Evolutionary conservation across 176 grass and related monocot species (phyloP).

Genomic region (Aegilops longissima): DNA sequence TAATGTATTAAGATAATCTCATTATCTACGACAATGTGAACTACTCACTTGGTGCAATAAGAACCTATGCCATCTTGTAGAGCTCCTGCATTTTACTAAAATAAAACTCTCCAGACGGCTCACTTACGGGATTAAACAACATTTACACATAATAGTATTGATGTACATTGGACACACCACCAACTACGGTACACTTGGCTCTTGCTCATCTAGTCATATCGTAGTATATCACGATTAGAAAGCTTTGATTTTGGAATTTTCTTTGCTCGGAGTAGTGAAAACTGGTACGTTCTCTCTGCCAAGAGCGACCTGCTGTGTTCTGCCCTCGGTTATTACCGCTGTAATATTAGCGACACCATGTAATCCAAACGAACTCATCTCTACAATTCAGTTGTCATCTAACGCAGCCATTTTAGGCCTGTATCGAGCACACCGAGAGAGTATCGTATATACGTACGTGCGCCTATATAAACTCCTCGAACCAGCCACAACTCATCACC

Average conservation of each 20-base stretch:
- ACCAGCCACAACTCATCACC: not conserved
- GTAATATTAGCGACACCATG: not conserved
- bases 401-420: not conserved
- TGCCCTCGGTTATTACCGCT: slow-evolving; percentile 11
- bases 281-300: not conserved
- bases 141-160: too few species aligned
- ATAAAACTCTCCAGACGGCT: too few species aligned
- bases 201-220: not conserved
- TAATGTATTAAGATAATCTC: too few species aligned
- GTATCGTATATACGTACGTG: slow-evolving; percentile 6
- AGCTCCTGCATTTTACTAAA: too few species aligned
- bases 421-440: not conserved
- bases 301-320: not conserved
- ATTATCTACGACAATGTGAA: too few species aligned
- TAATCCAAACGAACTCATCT: slow-evolving; percentile 8
- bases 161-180: not conserved
- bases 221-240: not conserved
- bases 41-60: too few species aligned
- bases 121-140: too few species aligned
- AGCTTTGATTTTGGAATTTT: not conserved
- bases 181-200: not conserved
- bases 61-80: too few species aligned
- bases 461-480: not conserved
- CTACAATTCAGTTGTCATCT: not conserved
- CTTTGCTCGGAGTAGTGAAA: not conserved